Conservation (phyloP, 352 stramenopile species). For the Globisporangium solare region DNA sequence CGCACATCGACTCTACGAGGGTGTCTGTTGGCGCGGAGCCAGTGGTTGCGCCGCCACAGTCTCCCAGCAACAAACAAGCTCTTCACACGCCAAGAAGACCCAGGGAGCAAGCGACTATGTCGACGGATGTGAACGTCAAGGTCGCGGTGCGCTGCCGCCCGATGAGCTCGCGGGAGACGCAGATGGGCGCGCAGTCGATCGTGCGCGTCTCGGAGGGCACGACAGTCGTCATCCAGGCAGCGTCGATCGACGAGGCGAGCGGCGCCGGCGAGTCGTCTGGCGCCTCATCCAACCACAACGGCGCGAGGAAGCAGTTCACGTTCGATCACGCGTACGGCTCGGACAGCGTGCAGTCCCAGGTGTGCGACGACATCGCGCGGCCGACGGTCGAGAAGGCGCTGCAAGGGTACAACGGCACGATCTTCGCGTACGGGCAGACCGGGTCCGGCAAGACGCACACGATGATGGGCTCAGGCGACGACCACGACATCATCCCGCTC, state of each 20-base stretch:
- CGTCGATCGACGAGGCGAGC: conserved; percentile 7
- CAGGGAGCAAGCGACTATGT: conserved; percentile 17
- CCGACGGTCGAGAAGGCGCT: conserved; percentile 76
- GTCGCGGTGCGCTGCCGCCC: conserved; percentile 87
- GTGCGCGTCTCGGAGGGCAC: conserved; percentile 56
- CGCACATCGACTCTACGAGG: too few species aligned
- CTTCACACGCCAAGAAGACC: too few species aligned
- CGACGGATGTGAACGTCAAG: conserved; percentile 85
- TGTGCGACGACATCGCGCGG: conserved; percentile 75
- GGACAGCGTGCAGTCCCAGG: conserved; percentile 66
- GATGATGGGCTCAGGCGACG: conserved; percentile 74
- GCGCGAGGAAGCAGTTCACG: conserved; percentile 56
- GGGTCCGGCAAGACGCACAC: conserved; percentile 86
- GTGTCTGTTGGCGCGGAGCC: too few species aligned
- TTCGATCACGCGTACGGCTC: conserved; percentile 83
- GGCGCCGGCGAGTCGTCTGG: conserved; percentile 2
- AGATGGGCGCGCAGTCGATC: conserved; percentile 41
- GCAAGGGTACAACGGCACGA: conserved; percentile 78
- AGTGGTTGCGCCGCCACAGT: neutral
- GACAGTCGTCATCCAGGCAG: conserved; percentile 49
- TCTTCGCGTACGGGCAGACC: conserved; percentile 75
- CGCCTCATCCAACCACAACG: too few species aligned
- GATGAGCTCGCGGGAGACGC: conserved; percentile 78
- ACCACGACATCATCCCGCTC: conserved; percentile 85
- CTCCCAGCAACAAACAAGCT: too few species aligned